A percentile compares a stretch with the other conserved stretches of the same genome.
phyloP scores from a whole-genome alignment of 257 asterid species.

The Salvia rosmarinus region DNA sequence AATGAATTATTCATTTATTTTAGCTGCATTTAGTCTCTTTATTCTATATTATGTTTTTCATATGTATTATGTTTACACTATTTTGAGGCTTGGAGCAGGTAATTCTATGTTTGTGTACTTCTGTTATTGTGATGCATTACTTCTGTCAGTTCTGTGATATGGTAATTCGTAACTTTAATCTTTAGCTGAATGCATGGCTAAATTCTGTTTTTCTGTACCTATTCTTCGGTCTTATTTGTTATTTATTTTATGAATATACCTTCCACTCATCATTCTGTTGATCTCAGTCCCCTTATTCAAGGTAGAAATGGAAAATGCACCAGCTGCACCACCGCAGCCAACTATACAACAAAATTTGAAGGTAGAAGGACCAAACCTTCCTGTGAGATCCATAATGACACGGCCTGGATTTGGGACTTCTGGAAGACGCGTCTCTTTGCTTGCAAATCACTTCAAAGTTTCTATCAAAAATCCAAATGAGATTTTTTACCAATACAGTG shows the following conservation, averaged over 20 bases:
- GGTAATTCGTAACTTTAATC: slow-evolving; percentile 3
- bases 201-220: slow-evolving; percentile 2
- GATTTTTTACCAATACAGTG: slow-evolving; percentile 70
- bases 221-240: slow-evolving; percentile 5
- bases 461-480: slow-evolving; percentile 57
- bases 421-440: slow-evolving; percentile 64
- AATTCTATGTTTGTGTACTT: neutral
- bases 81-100: slow-evolving; percentile 4
- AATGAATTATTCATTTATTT: neutral
- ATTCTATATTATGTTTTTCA: neutral
- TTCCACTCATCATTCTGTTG: slow-evolving; percentile 24
- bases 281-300: slow-evolving; percentile 33
- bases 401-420: slow-evolving; percentile 75
- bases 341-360: slow-evolving; percentile 34
- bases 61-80: neutral
- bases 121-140: slow-evolving; percentile 5
- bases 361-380: slow-evolving; percentile 46
- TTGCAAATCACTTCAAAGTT: slow-evolving; percentile 76
- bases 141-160: neutral
- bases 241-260: slow-evolving; percentile 15
- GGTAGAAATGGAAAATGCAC: slow-evolving; percentile 51
- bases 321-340: slow-evolving; percentile 37
- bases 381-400: slow-evolving; percentile 48
- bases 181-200: neutral
- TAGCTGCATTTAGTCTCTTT: no score